Evolutionary conservation across 2,329 filamentous ascomycete species (phyloP).

Genomic region (Emydomyces testavorans): DNA sequence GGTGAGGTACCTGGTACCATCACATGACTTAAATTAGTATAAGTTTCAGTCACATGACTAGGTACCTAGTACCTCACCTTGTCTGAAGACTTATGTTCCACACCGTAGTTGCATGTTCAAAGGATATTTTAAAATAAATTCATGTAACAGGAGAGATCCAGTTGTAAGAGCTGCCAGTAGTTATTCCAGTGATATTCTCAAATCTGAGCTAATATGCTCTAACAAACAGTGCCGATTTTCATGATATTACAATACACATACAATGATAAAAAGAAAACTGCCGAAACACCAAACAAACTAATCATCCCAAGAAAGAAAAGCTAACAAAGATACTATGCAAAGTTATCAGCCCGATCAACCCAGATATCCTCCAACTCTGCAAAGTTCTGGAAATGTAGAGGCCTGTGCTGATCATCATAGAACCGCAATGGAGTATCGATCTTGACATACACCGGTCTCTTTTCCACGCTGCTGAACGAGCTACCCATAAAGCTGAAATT

Average conservation of each 20-base stretch:
- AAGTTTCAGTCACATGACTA: no score
- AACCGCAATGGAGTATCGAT: conserved; percentile 83
- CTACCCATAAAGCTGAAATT: conserved; percentile 98
- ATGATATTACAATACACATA: conserved; percentile 7
- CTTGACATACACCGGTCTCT: conserved; percentile 82
- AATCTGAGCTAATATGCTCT: no score
- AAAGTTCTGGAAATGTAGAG: conserved; percentile 94
- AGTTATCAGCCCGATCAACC: conserved; percentile 86
- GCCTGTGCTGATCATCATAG: conserved; percentile 85
- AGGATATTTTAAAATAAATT: no score
- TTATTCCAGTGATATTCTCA: no score
- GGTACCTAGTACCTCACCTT: no score
- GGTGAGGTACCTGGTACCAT: no score
- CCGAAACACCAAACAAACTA: background rate
- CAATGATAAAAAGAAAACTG: background rate
- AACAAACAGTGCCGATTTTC: background rate
- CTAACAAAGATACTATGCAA: conserved; percentile 52
- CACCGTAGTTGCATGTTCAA: no score
- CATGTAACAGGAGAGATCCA: no score
- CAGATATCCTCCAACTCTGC: conserved; percentile 94
- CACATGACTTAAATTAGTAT: no score
- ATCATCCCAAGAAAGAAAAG: background rate
- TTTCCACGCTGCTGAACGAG: conserved; percentile 75
- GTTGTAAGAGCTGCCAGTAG: no score
- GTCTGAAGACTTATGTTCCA: no score